phyloP scores from a whole-genome alignment of 2,329 filamentous ascomycete species.

The Ceratocystis albifundus region DNA sequence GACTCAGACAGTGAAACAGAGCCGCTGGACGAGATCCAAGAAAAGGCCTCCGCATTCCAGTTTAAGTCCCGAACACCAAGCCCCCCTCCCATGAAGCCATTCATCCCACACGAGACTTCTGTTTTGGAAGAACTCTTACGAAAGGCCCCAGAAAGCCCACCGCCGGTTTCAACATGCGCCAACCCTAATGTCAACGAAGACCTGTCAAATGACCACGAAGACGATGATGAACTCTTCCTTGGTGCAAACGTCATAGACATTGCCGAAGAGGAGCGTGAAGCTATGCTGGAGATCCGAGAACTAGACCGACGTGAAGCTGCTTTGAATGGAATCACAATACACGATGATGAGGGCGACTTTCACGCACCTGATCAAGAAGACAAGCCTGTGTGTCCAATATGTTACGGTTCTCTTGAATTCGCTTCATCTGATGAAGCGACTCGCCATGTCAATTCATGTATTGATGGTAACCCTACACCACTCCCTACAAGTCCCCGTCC shows the following conservation, averaged over 20 bases:
- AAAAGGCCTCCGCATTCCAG: constrained; percentile 4
- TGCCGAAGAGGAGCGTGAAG: constrained; percentile 53
- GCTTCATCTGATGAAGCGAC: constrained; percentile 51
- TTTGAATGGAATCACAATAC: constrained; percentile 36
- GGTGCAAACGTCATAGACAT: constrained; percentile 32
- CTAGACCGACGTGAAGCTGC: constrained; percentile 56
- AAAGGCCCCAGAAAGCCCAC: not conserved
- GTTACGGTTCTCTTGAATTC: constrained; percentile 18
- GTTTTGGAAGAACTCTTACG: constrained; percentile 19
- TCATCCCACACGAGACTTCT: constrained; percentile 27
- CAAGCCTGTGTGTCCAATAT: constrained; percentile 18
- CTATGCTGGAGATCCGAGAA: constrained; percentile 62
- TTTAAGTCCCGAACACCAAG: constrained; percentile 25
- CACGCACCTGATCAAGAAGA: constrained; percentile 30
- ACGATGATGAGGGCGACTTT: constrained; percentile 29
- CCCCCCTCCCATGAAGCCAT: constrained; percentile 26
- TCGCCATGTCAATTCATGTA: constrained; percentile 80
- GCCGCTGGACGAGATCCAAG: constrained; percentile 17
- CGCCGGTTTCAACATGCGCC: not conserved
- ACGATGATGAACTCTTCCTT: constrained; percentile 43
- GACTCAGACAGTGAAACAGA: constrained; percentile 52
- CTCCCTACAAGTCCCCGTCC: constrained; percentile 31
- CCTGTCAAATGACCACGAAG: constrained; percentile 25
- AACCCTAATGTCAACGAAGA: not conserved
- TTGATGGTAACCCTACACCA: constrained; percentile 67